Conservation (phyloP, 1,139 yeast species). For the Pichia sp. region DNA sequence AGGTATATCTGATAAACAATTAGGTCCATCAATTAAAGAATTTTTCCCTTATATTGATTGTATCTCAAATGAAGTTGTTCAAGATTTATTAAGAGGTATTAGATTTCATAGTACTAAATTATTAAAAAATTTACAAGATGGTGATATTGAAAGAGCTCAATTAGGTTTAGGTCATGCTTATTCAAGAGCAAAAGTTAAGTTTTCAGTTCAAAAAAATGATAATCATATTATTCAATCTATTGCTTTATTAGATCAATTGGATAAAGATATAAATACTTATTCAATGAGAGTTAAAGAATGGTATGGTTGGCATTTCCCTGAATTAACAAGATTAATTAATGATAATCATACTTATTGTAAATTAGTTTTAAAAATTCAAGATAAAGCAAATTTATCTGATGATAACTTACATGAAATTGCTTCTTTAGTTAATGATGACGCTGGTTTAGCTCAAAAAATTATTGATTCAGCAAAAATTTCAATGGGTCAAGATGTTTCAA, state of each 20-base stretch:
- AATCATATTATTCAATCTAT: conserved; percentile 98
- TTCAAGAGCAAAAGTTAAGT: conserved; percentile 98
- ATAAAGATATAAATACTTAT: conserved; percentile 94
- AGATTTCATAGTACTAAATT: conserved; percentile 87
- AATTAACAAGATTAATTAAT: conserved; percentile 88
- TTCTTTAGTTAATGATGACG: conserved; percentile 84
- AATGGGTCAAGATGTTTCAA: conserved; percentile 98
- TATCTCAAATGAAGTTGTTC: conserved; percentile 84
- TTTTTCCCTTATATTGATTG: conserved; percentile 83
- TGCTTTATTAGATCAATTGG: conserved; percentile 92
- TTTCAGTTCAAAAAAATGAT: conserved; percentile 96
- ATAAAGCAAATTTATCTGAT: conserved; percentile 76
- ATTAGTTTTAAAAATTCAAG: conserved; percentile 76
- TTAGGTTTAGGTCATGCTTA: conserved; percentile 98
- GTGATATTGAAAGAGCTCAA: conserved; percentile 97
- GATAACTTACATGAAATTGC: conserved; percentile 88
- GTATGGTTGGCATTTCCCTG: conserved; percentile 99
- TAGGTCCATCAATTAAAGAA: conserved; percentile 96
- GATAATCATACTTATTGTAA: conserved; percentile 88
- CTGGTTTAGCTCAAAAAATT: conserved; percentile 87
- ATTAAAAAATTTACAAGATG: conserved; percentile 85
- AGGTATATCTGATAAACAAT: conserved; percentile 91
- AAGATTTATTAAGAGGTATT: conserved; percentile 91
- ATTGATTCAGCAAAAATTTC: conserved; percentile 91
- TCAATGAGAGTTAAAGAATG: conserved; percentile 99